phyloP scores from a whole-genome alignment of 2,329 filamentous ascomycete genomes.

The Pleomassaria siparia region DNA sequence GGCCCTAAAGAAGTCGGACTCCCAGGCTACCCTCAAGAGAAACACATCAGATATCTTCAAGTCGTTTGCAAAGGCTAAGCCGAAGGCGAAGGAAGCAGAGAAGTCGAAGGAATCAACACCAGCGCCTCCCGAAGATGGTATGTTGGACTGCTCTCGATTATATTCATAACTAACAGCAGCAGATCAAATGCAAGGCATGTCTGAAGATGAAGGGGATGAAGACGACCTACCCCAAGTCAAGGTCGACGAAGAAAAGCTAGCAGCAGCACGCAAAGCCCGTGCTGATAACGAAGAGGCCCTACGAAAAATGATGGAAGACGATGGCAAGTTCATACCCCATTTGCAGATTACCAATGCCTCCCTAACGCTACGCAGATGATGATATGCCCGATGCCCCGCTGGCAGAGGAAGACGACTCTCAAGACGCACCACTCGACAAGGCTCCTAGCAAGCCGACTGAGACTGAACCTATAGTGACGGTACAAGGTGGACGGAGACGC shows the following conservation, averaged over 20 bases:
- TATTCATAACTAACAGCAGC: constrained; percentile 25
- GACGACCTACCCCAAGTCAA: constrained; percentile 33
- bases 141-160: background rate
- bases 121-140: constrained; percentile 53
- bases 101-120: constrained; percentile 46
- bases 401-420: constrained; percentile 33
- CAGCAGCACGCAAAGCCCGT: constrained; percentile 47
- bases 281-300: constrained; percentile 68
- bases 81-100: constrained; percentile 53
- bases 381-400: constrained; percentile 59
- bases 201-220: constrained; percentile 42
- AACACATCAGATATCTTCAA: constrained; percentile 70
- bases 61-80: constrained; percentile 71
- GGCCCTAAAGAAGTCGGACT: constrained; percentile 35
- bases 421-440: constrained; percentile 40
- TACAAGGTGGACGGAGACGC: constrained; percentile 67
- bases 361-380: constrained; percentile 48
- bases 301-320: constrained; percentile 75
- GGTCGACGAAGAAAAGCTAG: constrained; percentile 34
- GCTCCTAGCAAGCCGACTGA: constrained; percentile 23
- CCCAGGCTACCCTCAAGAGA: constrained; percentile 57
- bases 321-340: constrained; percentile 41
- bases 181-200: constrained; percentile 58
- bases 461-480: constrained; percentile 46
- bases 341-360: constrained; percentile 8